Percentiles rank a stretch among this genome's conserved stretches.
Conservation (phyloP, 768 basidiomycete species). For the Heimioporus sp. region DNA sequence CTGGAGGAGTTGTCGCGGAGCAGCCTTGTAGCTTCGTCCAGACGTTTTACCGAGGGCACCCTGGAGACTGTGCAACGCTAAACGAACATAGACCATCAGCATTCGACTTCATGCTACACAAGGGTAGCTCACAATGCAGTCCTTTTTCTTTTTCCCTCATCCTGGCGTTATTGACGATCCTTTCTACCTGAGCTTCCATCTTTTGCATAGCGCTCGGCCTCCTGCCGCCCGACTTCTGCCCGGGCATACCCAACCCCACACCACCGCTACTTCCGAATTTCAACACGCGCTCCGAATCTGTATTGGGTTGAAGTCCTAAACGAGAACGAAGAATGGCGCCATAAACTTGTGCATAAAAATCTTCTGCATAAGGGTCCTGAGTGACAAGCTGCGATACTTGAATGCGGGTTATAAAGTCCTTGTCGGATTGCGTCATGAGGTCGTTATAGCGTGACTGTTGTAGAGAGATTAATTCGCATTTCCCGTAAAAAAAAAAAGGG, state of each 20-base stretch:
- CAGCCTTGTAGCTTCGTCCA: slow-evolving; percentile 90
- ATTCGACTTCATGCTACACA: neutral
- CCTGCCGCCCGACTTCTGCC: slow-evolving; percentile 56
- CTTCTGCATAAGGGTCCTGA: slow-evolving; percentile 95
- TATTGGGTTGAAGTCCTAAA: slow-evolving; percentile 60
- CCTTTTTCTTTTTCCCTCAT: slow-evolving; percentile 85
- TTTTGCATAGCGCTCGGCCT: slow-evolving; percentile 86
- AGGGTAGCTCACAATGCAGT: slow-evolving; percentile 44
- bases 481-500: neutral
- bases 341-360: slow-evolving; percentile 98
- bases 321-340: slow-evolving; percentile 80
- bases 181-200: slow-evolving; percentile 94
- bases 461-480: neutral
- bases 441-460: slow-evolving; percentile 86
- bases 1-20: slow-evolving; percentile 94
- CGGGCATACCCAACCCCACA: slow-evolving; percentile 58
- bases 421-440: slow-evolving; percentile 96
- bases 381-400: slow-evolving; percentile 98
- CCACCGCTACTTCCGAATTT: slow-evolving; percentile 89
- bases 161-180: slow-evolving; percentile 90
- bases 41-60: slow-evolving; percentile 95
- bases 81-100: slow-evolving; percentile 7
- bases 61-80: slow-evolving; percentile 76
- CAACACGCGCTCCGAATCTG: slow-evolving; percentile 71
- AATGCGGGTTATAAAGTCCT: slow-evolving; percentile 98